These are phyloP conservation scores for Flueggea neowawraea DNA, from an alignment of 441 rosid species.

Conservation along the genomic window DNA sequence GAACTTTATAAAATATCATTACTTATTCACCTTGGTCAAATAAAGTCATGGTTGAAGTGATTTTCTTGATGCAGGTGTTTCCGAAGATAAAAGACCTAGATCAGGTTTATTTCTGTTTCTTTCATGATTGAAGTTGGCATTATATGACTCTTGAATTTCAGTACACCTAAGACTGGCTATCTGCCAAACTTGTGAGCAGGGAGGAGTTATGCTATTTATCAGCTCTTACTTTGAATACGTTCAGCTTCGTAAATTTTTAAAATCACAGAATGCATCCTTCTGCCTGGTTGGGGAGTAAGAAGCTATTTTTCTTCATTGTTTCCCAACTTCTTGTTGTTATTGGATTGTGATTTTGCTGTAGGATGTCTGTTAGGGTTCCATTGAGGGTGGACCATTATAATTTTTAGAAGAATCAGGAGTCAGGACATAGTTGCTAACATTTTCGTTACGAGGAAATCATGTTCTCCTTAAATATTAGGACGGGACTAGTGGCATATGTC, in stretches of 20 bases:
- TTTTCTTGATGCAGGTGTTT: constrained; percentile 67
- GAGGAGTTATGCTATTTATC: constrained; percentile 81
- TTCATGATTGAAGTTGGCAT: constrained; percentile 2
- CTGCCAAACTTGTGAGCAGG: constrained; percentile 43
- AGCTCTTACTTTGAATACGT: constrained; percentile 91
- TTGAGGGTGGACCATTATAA: too few relatives aligned
- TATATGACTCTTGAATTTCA: constrained; percentile 4
- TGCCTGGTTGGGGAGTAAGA: constrained; percentile 91
- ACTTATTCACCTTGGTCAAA: constrained; percentile 10
- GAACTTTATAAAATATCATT: neutral
- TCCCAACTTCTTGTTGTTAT: neutral
- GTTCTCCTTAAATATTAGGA: too few relatives aligned
- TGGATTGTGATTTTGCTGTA: too few relatives aligned
- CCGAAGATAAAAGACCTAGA: constrained; percentile 90
- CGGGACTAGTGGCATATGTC: too few relatives aligned
- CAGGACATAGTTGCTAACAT: neutral
- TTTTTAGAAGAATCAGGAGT: too few relatives aligned
- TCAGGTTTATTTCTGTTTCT: constrained; percentile 49
- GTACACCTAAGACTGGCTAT: constrained; percentile 2
- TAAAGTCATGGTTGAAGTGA: constrained; percentile 12
- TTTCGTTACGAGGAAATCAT: neutral
- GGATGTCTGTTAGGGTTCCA: too few relatives aligned
- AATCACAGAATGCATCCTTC: constrained; percentile 88
- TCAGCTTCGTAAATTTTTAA: constrained; percentile 77
- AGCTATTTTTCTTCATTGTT: constrained; percentile 7